Base-by-base conservation (phyloP, 352 stramenopile species). In the Globisporangium megalacanthum region DNA sequence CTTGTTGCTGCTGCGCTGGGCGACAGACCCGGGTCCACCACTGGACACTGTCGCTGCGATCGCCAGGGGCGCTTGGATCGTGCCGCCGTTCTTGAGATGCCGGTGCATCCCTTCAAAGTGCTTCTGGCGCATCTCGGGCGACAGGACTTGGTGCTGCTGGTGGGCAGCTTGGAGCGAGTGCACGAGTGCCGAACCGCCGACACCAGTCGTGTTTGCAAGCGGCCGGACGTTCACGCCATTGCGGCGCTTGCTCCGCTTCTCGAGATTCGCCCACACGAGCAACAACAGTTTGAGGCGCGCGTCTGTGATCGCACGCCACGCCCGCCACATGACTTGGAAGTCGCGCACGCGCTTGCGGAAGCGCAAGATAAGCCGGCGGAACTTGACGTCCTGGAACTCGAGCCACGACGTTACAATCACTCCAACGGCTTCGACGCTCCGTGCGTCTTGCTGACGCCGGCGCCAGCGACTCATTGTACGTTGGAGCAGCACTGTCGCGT, bases 321-420 rank as follows among this genome's bases (percentile, higher is more conserved):
- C 68, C 14, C 79, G 68, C 78, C 78, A 92, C 66, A 88, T 86
- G 48, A 72, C 62, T 60, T 92, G 83, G 55, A 92, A 92, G 39
- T 86, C 67, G 1, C 77, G 70, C 25, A 92, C 79, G 39, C 77
- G 75, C 48, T 89, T 89, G 3, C 80, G 77, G 50, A 91, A 92
- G 17, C 80, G 75, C 44, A 90, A 58, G 52, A 92, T 90, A 10
- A 92, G 68, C 8, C 83, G 78, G 10, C 83, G 80, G 42, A 91
- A 92, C 54, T 92, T 92, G 35, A 88, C 79, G 52, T 92, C 83
- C 52, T 92, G 80, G 60, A 89, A 90, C 60, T 90, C 83, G 44
- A 86, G 67, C 78, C 78, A 88, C 7, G 76, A 82, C 36, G 78
- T 89, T 36, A 92, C 68, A 37, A 91, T 89, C 39, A 89, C 58